These are phyloP conservation scores for Penicillium silybi DNA, from an alignment of 495 filamentous ascomycete species.

Conservation along the genomic window DNA sequence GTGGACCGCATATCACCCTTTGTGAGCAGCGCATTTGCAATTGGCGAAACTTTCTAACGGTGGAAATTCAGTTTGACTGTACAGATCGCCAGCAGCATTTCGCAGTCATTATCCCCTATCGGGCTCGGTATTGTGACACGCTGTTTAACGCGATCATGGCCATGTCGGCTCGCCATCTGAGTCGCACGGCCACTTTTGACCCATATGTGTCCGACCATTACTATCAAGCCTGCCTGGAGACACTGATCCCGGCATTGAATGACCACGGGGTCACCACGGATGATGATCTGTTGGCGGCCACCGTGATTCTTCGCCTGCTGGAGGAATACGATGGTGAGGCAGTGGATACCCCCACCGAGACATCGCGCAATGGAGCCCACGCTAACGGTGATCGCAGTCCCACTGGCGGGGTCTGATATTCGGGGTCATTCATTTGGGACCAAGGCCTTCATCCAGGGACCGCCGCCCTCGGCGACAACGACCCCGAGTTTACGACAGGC, in stretches of 20 bases:
- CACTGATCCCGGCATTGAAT: conserved; percentile 47
- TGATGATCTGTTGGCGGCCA: conserved; percentile 56
- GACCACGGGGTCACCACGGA: conserved; percentile 46
- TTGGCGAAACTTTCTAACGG: not conserved
- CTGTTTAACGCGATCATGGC: conserved; percentile 58
- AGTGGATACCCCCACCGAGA: not conserved
- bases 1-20: conserved; percentile 22
- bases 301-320: conserved; percentile 56
- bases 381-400: conserved; percentile 15
- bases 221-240: conserved; percentile 46
- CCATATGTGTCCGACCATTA: conserved; percentile 45
- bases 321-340: conserved; percentile 57
- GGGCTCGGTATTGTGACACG: conserved; percentile 46
- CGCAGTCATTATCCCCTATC: conserved; percentile 47
- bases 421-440: conserved; percentile 26
- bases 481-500: conserved; percentile 24
- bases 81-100: conserved; percentile 55
- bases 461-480: conserved; percentile 15
- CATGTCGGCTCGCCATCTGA: conserved; percentile 52
- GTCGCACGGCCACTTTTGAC: conserved; percentile 44
- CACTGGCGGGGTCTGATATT: conserved; percentile 26
- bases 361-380: not conserved
- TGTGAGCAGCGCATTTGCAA: conserved; percentile 4
- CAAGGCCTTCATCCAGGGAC: conserved; percentile 22
- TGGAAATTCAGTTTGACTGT: conserved; percentile 47